phyloP scores from a whole-genome alignment of 2,329 filamentous ascomycete species.

The Ophiocordyceps polyrhachis-furcata region DNA sequence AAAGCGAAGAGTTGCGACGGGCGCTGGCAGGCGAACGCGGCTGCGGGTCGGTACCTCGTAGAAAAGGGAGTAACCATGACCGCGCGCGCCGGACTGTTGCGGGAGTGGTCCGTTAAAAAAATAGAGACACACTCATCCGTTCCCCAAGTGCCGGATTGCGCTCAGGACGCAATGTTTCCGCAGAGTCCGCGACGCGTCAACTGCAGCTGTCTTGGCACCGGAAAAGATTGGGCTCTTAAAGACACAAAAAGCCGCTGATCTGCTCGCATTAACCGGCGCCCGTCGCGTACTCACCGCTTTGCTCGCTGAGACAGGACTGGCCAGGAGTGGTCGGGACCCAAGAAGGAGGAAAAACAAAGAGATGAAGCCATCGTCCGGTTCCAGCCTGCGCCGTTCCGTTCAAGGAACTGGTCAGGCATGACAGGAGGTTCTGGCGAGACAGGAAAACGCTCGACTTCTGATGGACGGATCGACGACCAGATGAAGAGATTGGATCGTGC shows the following conservation, averaged over 20 bases:
- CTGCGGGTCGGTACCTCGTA: background rate
- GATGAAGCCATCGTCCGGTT: constrained; percentile 7
- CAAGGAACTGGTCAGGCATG: constrained; percentile 34
- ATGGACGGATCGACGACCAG: constrained; percentile 6
- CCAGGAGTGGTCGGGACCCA: constrained; percentile 1
- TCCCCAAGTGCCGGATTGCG: background rate
- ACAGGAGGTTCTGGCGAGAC: constrained; percentile 25
- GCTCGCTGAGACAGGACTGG: constrained; percentile 21
- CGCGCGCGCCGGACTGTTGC: background rate
- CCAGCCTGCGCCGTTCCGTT: constrained; percentile 9
- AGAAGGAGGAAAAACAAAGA: constrained; percentile 1
- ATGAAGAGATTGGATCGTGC: background rate
- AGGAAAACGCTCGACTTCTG: constrained; percentile 41
- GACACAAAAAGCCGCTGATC: background rate
- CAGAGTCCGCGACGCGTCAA: background rate
- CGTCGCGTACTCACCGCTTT: constrained; percentile 28
- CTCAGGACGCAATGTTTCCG: background rate
- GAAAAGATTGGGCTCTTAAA: background rate
- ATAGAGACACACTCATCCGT: background rate
- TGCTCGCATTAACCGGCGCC: background rate
- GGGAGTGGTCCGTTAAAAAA: background rate
- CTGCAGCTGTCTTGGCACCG: background rate
- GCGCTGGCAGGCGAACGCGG: background rate
- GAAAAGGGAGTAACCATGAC: background rate
- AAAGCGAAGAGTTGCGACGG: constrained; percentile 4